Conservation (phyloP, 75 land plant species). For the Cryptomeria japonica region DNA sequence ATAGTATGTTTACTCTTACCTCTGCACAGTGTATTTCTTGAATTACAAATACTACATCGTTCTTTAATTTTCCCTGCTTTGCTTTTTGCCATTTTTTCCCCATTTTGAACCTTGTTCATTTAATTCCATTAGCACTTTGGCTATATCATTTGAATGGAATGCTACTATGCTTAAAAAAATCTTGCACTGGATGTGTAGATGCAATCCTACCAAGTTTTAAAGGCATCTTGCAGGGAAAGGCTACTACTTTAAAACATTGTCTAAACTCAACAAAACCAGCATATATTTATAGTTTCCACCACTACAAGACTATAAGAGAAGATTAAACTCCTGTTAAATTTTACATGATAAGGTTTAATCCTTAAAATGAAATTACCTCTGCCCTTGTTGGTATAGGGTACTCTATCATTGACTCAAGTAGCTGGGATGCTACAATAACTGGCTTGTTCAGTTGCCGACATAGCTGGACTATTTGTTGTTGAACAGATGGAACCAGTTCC, state of each 20-base stretch:
- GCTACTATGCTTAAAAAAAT: too few relatives aligned
- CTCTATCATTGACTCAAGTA: slow-evolving; percentile 83
- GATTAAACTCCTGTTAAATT: neutral
- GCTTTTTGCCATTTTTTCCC: too few relatives aligned
- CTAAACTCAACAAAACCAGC: neutral
- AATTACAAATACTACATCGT: too few relatives aligned
- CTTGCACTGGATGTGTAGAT: too few relatives aligned
- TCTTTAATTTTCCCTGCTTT: too few relatives aligned
- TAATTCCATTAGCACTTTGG: too few relatives aligned
- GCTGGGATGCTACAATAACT: slow-evolving; percentile 83
- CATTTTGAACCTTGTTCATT: too few relatives aligned
- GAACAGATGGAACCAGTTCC: slow-evolving; percentile 77
- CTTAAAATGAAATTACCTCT: slow-evolving; percentile 42
- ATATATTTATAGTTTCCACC: neutral
- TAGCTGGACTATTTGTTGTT: slow-evolving; percentile 43
- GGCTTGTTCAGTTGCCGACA: slow-evolving; percentile 81
- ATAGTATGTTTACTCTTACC: too few relatives aligned
- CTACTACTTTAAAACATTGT: neutral
- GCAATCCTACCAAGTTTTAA: too few relatives aligned
- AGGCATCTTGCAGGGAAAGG: neutral
- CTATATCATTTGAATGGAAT: too few relatives aligned
- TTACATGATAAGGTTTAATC: neutral
- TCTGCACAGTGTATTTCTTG: too few relatives aligned
- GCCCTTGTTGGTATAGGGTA: slow-evolving; percentile 88
- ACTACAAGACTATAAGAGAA: neutral